Evolutionary conservation across 2,329 filamentous ascomycete species (phyloP).

Genomic region (Zelopaecilomyces penicillatus): DNA sequence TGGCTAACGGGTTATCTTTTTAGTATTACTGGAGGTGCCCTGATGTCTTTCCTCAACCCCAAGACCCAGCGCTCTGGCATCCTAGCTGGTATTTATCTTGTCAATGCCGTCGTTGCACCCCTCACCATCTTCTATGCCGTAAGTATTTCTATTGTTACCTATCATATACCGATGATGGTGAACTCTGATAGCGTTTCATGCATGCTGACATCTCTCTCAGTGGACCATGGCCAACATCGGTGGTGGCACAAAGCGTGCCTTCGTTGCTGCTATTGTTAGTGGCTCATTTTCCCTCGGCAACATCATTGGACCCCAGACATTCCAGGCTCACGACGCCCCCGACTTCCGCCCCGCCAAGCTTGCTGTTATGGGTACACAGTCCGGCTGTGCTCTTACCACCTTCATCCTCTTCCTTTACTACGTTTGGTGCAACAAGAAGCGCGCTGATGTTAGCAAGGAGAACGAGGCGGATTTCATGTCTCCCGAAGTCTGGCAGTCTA

Average conservation of each 20-base stretch:
- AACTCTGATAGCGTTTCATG: not conserved
- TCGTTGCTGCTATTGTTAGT: constrained; percentile 40
- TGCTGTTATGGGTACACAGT: constrained; percentile 44
- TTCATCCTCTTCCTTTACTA: constrained; percentile 42
- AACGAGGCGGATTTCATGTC: constrained; percentile 33
- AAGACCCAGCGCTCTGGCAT: constrained; percentile 36
- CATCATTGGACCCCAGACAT: constrained; percentile 49
- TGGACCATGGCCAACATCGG: constrained; percentile 44
- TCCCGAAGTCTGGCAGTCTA: constrained; percentile 36
- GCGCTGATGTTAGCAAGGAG: constrained; percentile 20
- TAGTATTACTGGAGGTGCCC: constrained; percentile 38
- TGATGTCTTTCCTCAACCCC: constrained; percentile 44
- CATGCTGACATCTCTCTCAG: constrained; percentile 13
- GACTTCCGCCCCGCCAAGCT: constrained; percentile 46
- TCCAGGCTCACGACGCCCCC: constrained; percentile 43
- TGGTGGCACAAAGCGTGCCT: constrained; percentile 44
- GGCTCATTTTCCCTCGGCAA: constrained; percentile 45
- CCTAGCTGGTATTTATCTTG: constrained; percentile 41
- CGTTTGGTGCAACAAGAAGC: constrained; percentile 37
- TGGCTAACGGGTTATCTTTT: not conserved
- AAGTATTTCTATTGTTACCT: constrained; percentile 9
- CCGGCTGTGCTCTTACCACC: constrained; percentile 32
- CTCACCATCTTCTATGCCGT: constrained; percentile 38
- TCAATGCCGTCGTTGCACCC: constrained; percentile 40
- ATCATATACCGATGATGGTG: too few species aligned